Evolutionary conservation across 129 eudicot species (phyloP).

Genomic region (Tagetes patula): DNA sequence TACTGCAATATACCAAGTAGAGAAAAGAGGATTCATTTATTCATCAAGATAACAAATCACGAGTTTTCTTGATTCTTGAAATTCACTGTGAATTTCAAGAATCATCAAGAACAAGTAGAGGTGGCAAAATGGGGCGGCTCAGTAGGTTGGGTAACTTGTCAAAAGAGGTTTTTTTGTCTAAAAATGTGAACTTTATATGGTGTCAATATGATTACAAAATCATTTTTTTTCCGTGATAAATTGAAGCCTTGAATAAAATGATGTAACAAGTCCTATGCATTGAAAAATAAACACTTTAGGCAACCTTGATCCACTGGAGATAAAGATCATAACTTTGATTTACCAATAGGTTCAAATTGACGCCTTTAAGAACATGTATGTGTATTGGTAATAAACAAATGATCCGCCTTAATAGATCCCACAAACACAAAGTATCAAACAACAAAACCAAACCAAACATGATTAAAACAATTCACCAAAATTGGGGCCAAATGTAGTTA

Average conservation of each 20-base stretch:
- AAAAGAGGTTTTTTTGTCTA: neutral
- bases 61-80: slow-evolving; percentile 15
- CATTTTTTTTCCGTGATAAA: neutral
- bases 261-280: neutral
- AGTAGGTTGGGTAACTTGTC: neutral
- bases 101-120: neutral
- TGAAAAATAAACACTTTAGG: neutral
- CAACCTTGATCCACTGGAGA: slow-evolving; percentile 5
- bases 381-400: neutral
- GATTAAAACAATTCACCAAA: neutral
- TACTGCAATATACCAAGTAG: slow-evolving; percentile 43
- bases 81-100: neutral
- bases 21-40: neutral
- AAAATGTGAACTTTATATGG: neutral
- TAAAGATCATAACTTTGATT: neutral
- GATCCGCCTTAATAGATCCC: neutral
- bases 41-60: neutral
- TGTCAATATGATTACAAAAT: neutral
- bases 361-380: neutral
- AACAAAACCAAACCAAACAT: slow-evolving; percentile 15
- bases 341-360: neutral
- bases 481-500: neutral
- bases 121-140: neutral
- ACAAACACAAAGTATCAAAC: slow-evolving; percentile 10
- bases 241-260: neutral